Evolutionary conservation across 768 basidiomycete genomes (phyloP), one percentile per base, ranked within the genome.

Genomic region (Hemileccinum impolitum): DNA sequence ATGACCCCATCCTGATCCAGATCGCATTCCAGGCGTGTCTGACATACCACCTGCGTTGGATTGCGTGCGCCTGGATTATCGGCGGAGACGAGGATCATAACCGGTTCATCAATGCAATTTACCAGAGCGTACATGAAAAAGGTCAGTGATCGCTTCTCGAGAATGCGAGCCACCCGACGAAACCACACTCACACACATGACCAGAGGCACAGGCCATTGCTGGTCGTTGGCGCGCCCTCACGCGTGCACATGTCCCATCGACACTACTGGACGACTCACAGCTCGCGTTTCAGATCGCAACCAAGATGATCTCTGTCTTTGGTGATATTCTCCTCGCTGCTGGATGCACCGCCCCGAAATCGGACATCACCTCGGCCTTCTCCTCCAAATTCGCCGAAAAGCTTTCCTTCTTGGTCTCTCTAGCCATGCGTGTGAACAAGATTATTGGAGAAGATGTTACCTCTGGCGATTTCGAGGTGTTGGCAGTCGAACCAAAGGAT

Each of bases 371-470:
- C 17, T 68, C 72, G 4, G 65, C 68, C 7, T 64, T 82, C 42
- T 62, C 66, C 8, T 57, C 66, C 5, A 71, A 69, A 23, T 83
- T 82, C 54, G 64, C 67, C 1, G 72, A 70, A 0, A 71, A 72
- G 13, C 66, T 83, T 21, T 56, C 59, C 14, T 58, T 67, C 12
- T 67, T 83, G 31, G 71, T 76, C 31, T 69, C 71, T 18, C 60
- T 71, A 6, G 77, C 81, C 2, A 67, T 77, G 48, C 70, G 70
- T 8, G 63, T 84, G 48, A 81, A 81, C 47, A 66, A 66, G 54
- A 63, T 68, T 25, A 46, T 68, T 2, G 53, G 62, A 9, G 62
- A 64, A 35, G 66, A 68, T 12, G 56, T 60, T 15, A 70, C 64
- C 1, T 70, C 62, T 0, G 68, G 65, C 1, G 63, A 67, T 48